Evolutionary conservation across 768 basidiomycete genomes (phyloP), one percentile per base, ranked within the genome.

Genomic region (Fomitopsis pulvina): DNA sequence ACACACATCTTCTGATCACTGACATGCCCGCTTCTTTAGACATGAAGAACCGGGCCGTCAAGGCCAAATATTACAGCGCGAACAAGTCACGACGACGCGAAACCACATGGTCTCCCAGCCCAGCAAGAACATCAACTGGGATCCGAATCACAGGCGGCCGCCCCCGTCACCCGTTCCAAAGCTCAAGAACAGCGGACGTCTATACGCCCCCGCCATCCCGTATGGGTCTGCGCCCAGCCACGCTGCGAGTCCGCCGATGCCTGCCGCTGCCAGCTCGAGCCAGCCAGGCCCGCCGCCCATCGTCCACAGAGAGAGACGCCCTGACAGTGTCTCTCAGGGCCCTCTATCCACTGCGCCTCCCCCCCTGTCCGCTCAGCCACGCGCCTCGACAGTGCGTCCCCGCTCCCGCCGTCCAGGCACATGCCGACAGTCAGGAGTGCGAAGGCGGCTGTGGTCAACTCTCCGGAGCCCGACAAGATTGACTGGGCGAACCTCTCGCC

Each of bases 401-500:
- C 57, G 6, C 57, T 60, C 8, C 50, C 57, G 37, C 57, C 49
- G 0, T n/a, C 61, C 63, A n/a, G 61, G 67, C 25, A 66, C 67
- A 32, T 14, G 24, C n/a, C 53, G 53, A 7, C 30, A 30, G 38
- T 41, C 16, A 26, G 30, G 22, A 47, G 10, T 16, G 2, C 20
- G 9, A 25, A n/a, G n/a, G n/a, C 25, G 28, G 18, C 34, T 3
- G 12, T 20, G 14, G n/a, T n/a, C n/a, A 18, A 25, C 3, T 14
- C 20, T 14, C 40, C 47, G 14, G 37, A 26, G 14, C 25, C 38
- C 12, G 58, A 52, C 4, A 47, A 32, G 34, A 77, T 90, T 26
- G 80, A 87, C 60, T 91, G 87, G 87, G 63, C 72, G 4, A 80
- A 85, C 62, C 70, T 91, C 41, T 77, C 79, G 1, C 59, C 62